These are phyloP conservation scores for Scheffersomyces segobiensis DNA, from an alignment of 1,139 yeast genomes.

Conservation along the genomic window DNA sequence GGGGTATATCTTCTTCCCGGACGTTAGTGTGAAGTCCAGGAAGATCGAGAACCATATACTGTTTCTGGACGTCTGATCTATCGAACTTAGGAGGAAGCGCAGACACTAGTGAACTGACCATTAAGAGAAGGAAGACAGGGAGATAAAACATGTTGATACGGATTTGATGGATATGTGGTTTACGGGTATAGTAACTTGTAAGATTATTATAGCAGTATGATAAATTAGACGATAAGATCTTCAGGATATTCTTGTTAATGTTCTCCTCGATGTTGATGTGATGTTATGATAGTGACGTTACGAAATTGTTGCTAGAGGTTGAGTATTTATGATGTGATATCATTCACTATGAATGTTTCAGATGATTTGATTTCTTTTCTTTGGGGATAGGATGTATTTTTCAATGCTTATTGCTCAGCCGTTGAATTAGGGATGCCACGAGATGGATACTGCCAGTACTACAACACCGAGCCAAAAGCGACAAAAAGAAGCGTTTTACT, in stretches of 20 bases:
- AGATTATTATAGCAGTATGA: neutral
- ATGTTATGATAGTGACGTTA: neutral
- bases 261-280: neutral
- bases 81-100: conserved; percentile 25
- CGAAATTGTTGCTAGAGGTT: neutral
- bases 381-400: neutral
- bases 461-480: neutral
- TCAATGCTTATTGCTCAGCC: neutral
- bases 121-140: conserved; percentile 3
- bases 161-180: neutral
- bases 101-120: conserved; percentile 7
- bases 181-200: neutral
- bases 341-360: neutral
- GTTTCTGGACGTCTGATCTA: conserved; percentile 15
- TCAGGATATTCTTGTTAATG: neutral
- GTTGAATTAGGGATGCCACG: neutral
- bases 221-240: neutral
- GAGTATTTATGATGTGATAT: neutral
- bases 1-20: conserved; percentile 36
- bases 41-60: conserved; percentile 36
- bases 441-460: neutral
- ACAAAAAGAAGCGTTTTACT: neutral
- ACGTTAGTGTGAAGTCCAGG: conserved; percentile 43
- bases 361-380: neutral
- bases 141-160: neutral